Percentiles rank a stretch among this genome's conserved stretches.
phyloP scores from a whole-genome alignment of 208 protist genomes.

The Vickermania spadyakhi region DNA sequence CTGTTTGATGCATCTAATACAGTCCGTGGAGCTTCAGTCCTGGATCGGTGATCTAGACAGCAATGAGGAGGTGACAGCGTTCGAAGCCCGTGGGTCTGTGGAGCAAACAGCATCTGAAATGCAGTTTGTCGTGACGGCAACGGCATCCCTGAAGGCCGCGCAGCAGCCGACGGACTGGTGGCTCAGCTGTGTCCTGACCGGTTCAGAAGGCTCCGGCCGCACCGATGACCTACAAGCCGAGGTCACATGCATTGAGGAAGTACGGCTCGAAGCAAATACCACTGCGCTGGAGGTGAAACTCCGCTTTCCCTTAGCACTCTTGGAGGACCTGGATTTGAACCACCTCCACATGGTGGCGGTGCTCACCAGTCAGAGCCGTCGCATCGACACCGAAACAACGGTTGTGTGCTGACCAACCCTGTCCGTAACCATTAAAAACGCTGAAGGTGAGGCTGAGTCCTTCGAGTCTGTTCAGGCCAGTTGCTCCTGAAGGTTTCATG shows the following conservation, averaged over 20 bases:
- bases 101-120: neutral
- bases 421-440: too few species aligned
- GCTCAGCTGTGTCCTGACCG: neutral
- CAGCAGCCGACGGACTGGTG: neutral
- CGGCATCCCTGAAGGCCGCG: neutral
- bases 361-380: neutral
- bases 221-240: neutral
- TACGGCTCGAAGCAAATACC: neutral
- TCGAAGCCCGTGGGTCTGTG: neutral
- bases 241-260: neutral
- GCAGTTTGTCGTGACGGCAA: neutral
- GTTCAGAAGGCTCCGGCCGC: neutral
- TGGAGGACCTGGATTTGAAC: neutral
- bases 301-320: neutral
- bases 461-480: neutral
- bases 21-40: constrained; percentile 40
- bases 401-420: neutral
- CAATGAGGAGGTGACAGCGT: neutral
- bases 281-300: neutral
- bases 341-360: neutral
- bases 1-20: constrained; percentile 47
- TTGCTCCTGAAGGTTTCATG: too few species aligned
- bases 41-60: constrained; percentile 27
- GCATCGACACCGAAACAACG: neutral
- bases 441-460: too few species aligned